These are phyloP conservation scores for Ceratobasidium sp. DNA, from an alignment of 1,284 basidiomycete species.

Conservation along the genomic window DNA sequence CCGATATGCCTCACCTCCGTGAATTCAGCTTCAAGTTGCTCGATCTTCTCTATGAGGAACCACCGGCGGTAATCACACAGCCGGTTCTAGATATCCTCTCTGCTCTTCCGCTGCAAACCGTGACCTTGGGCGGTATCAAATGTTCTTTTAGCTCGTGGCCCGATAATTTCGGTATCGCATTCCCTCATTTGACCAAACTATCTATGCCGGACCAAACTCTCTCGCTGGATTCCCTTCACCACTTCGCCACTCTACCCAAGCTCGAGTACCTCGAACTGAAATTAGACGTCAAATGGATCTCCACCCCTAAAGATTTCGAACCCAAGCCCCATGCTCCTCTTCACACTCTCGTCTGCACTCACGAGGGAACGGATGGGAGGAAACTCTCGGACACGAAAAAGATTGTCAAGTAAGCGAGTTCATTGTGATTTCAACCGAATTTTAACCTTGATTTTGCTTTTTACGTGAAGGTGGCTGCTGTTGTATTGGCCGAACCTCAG, in stretches of 20 bases:
- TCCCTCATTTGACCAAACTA: neutral
- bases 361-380: too few relatives aligned
- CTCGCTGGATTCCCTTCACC: neutral
- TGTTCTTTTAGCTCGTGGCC: neutral
- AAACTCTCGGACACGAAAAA: too few relatives aligned
- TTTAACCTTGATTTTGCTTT: too few relatives aligned
- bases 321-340: neutral
- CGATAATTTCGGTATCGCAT: neutral
- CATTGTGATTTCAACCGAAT: neutral
- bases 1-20: neutral
- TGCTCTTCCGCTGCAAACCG: too few relatives aligned
- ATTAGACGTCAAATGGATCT: neutral
- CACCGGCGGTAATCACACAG: too few relatives aligned
- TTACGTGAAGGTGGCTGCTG: too few relatives aligned
- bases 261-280: conserved; percentile 2
- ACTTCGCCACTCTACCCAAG: neutral
- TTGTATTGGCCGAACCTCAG: too few relatives aligned
- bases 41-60: too few relatives aligned
- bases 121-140: neutral
- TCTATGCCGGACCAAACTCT: neutral
- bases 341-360: neutral
- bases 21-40: neutral
- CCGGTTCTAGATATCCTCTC: too few relatives aligned
- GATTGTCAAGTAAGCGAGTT: neutral
- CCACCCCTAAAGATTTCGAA: neutral